phyloP scores from a whole-genome alignment of 2,329 filamentous ascomycete species.

The Penicillium sp. region DNA sequence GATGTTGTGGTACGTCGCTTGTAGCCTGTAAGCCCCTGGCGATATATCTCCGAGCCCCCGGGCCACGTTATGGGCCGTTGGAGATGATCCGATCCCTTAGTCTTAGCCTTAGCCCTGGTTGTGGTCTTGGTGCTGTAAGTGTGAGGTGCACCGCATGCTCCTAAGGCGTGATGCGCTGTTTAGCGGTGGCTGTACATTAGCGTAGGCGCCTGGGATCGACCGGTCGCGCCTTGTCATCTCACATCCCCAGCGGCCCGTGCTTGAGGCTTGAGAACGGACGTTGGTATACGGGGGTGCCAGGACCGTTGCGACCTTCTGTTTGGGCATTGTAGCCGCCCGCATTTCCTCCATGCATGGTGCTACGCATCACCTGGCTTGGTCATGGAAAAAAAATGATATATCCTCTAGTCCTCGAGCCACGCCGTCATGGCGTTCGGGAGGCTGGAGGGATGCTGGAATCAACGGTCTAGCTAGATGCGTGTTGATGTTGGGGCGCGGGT shows the following conservation, averaged over 20 bases:
- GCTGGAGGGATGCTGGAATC: background rate
- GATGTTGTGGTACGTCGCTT: background rate
- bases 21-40: background rate
- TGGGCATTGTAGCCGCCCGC: conserved; percentile 16
- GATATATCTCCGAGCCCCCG: conserved; percentile 14
- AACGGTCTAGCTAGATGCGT: background rate
- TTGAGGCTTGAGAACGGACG: background rate
- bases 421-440: background rate
- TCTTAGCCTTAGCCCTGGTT: background rate
- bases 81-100: conserved; percentile 1
- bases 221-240: background rate
- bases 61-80: conserved; percentile 24
- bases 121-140: background rate
- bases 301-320: background rate
- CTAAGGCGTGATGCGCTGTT: background rate
- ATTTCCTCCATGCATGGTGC: conserved; percentile 5
- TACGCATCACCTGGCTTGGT: conserved; percentile 23
- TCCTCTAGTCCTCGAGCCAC: conserved; percentile 3
- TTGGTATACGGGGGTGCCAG: background rate
- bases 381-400: conserved; percentile 7
- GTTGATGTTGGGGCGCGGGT: background rate
- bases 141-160: background rate
- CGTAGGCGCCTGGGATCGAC: conserved; percentile 1
- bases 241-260: conserved; percentile 7
- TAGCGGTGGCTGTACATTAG: background rate